A percentile compares a stretch with the other conserved stretches of the same genome.
Evolutionary conservation across 2,329 filamentous ascomycete species (phyloP).

Genomic region (Clarireedia homoeocarpa): DNA sequence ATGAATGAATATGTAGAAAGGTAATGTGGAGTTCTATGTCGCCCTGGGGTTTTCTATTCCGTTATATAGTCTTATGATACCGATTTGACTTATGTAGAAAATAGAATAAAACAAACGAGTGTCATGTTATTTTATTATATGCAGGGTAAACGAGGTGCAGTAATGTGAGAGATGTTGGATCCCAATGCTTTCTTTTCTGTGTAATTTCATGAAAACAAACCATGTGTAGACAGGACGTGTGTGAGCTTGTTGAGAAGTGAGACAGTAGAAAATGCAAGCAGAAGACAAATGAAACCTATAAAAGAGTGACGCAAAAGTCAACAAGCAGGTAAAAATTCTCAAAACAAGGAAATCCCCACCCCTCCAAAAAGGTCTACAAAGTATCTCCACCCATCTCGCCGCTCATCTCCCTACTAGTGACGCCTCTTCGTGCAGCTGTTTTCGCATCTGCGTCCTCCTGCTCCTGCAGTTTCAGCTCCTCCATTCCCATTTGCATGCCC

Average conservation of each 20-base stretch:
- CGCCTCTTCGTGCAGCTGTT: conserved; percentile 1
- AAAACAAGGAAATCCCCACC: conserved; percentile 6
- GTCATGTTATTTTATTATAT: background rate
- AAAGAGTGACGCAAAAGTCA: background rate
- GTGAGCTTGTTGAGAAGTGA: background rate
- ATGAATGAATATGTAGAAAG: background rate
- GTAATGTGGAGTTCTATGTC: background rate
- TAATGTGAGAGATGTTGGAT: no score
- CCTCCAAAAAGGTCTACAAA: conserved; percentile 11
- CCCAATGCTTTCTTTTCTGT: no score
- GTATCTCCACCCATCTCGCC: conserved; percentile 59
- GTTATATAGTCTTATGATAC: background rate
- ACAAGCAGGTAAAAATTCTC: background rate
- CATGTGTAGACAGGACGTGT: background rate
- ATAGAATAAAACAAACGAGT: background rate
- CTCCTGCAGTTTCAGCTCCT: background rate
- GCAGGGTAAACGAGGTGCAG: no score
- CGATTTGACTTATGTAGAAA: background rate
- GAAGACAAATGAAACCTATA: background rate
- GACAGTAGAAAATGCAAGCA: background rate
- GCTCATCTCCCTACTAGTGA: conserved; percentile 31
- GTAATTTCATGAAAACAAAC: background rate
- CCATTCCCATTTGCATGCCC: background rate
- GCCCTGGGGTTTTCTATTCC: background rate
- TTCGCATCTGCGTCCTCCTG: background rate